These are phyloP conservation scores for Colletotrichum chrysophilum DNA, from an alignment of 2,329 filamentous ascomycete species.

Conservation along the genomic window DNA sequence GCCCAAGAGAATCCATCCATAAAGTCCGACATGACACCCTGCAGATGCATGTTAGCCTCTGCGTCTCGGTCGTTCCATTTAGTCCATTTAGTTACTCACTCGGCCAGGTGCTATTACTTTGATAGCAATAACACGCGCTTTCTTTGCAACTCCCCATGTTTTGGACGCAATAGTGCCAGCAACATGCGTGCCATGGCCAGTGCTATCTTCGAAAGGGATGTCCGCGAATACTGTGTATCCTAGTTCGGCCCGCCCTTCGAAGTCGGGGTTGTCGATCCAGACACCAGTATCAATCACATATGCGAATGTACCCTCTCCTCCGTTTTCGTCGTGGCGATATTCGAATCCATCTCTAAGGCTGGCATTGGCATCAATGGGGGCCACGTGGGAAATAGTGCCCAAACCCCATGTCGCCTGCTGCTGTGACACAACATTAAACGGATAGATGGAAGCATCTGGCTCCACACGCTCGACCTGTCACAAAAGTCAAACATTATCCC, in stretches of 20 bases:
- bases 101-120: slow-evolving; percentile 39
- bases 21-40: background rate
- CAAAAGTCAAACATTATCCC: background rate
- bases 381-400: background rate
- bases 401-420: background rate
- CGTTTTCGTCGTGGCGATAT: slow-evolving; percentile 45
- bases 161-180: slow-evolving; percentile 48
- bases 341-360: slow-evolving; percentile 19
- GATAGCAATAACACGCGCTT: slow-evolving; percentile 43
- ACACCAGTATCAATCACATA: slow-evolving; percentile 64
- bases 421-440: background rate
- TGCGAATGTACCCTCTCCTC: slow-evolving; percentile 46
- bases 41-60: background rate
- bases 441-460: background rate
- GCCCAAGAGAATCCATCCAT: slow-evolving; percentile 1
- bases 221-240: slow-evolving; percentile 39
- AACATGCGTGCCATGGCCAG: slow-evolving; percentile 52
- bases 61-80: background rate
- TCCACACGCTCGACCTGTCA: background rate
- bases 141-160: slow-evolving; percentile 51
- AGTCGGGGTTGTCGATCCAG: slow-evolving; percentile 47
- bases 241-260: slow-evolving; percentile 46
- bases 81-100: background rate
- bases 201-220: slow-evolving; percentile 33
- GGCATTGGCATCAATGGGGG: slow-evolving; percentile 25